phyloP scores from a whole-genome alignment of 2,329 filamentous ascomycete species.

The Penicillium sp. region DNA sequence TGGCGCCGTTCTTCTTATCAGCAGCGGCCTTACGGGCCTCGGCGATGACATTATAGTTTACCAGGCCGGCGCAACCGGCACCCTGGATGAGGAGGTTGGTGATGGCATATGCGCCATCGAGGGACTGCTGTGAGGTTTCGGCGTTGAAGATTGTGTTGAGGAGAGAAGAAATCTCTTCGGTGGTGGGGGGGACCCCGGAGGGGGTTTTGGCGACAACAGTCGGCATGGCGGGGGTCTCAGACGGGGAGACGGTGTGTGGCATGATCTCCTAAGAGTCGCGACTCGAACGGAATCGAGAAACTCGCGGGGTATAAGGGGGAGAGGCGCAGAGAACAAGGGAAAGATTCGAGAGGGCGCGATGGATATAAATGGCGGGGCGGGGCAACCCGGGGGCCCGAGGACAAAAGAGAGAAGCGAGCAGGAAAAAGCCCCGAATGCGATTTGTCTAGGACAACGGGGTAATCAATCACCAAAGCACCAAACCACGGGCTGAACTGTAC shows the following conservation, averaged over 20 bases:
- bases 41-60: slow-evolving; percentile 64
- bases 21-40: slow-evolving; percentile 75
- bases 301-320: slow-evolving; percentile 11
- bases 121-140: slow-evolving; percentile 68
- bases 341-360: neutral
- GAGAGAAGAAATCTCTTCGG: slow-evolving; percentile 68
- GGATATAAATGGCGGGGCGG: neutral
- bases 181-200: slow-evolving; percentile 58
- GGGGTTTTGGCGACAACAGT: slow-evolving; percentile 55
- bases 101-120: slow-evolving; percentile 69
- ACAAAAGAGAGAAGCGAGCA: neutral
- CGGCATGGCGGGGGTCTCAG: slow-evolving; percentile 46
- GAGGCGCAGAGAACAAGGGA: neutral
- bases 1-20: slow-evolving; percentile 90
- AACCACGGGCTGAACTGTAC: slow-evolving; percentile 1
- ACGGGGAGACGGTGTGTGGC: slow-evolving; percentile 52
- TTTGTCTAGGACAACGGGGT: neutral
- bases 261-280: slow-evolving; percentile 37
- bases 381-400: slow-evolving; percentile 1
- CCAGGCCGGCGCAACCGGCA: slow-evolving; percentile 66
- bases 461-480: neutral
- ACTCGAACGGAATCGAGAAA: slow-evolving; percentile 6
- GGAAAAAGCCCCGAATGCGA: neutral
- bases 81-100: slow-evolving; percentile 68
- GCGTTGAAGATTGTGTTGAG: slow-evolving; percentile 71